A percentile compares a stretch with the other conserved stretches of the same genome.
Conservation (phyloP, 352 stramenopile genomes). For the Peronospora destructor region DNA sequence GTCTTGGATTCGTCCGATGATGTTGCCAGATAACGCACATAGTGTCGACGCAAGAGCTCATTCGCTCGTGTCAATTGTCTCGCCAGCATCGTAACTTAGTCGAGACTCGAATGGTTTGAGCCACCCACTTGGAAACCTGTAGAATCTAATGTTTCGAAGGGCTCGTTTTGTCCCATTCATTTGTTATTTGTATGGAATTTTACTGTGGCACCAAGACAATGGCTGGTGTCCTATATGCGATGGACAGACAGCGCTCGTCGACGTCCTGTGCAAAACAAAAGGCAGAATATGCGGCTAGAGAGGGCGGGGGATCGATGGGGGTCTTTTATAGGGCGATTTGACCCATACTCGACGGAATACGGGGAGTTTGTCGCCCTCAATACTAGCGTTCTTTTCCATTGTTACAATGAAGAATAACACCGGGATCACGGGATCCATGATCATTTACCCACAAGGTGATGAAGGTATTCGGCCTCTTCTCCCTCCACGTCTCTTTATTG, state of each 20-base stretch:
- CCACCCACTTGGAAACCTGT: constrained; percentile 15
- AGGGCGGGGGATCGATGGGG: constrained; percentile 23
- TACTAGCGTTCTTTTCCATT: constrained; percentile 46
- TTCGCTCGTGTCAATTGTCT: constrained; percentile 28
- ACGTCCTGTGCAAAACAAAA: constrained; percentile 32
- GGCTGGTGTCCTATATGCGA: constrained; percentile 9
- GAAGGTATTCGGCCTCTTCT: constrained; percentile 55
- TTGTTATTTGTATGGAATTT: background rate
- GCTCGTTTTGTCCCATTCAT: too few relatives aligned
- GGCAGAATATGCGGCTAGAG: constrained; percentile 12
- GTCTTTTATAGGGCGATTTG: constrained; percentile 8
- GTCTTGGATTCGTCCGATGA: constrained; percentile 1
- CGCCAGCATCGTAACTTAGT: constrained; percentile 19
- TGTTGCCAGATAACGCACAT: constrained; percentile 28
- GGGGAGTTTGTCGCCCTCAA: constrained; percentile 17
- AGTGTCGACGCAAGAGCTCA: constrained; percentile 15
- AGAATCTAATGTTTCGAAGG: constrained; percentile 3
- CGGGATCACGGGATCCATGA: constrained; percentile 78
- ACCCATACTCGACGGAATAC: constrained; percentile 5
- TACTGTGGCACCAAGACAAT: constrained; percentile 17
- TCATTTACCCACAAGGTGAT: constrained; percentile 57
- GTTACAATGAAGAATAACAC: constrained; percentile 30
- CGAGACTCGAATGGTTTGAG: constrained; percentile 5
- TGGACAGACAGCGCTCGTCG: constrained; percentile 14
- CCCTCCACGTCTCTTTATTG: constrained; percentile 4